Percentiles rank a stretch among this genome's conserved stretches.
Evolutionary conservation across 2,329 filamentous ascomycete genomes (phyloP).

Genomic region (Tolypocladium amazonense): DNA sequence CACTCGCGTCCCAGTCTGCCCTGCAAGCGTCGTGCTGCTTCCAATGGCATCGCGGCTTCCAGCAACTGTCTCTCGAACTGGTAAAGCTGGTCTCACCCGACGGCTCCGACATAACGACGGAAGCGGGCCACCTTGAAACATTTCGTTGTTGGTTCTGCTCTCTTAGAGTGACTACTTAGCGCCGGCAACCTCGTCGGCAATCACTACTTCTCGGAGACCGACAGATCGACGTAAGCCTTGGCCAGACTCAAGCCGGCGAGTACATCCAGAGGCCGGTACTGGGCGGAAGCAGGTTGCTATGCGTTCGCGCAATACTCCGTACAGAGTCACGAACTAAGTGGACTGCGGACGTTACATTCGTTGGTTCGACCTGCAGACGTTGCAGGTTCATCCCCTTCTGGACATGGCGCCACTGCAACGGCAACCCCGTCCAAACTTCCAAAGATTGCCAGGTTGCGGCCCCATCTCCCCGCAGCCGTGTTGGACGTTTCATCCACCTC

Average conservation of each 20-base stretch:
- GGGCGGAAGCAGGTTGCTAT: background rate
- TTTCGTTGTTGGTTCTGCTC: background rate
- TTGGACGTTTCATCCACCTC: background rate
- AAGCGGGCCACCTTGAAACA: background rate
- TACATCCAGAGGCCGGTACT: background rate
- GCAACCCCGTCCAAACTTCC: background rate
- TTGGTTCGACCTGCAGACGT: background rate
- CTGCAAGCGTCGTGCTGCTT: background rate
- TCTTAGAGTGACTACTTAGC: background rate
- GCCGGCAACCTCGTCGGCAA: background rate
- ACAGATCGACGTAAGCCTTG: background rate
- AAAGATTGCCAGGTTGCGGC: background rate
- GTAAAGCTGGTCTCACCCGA: background rate
- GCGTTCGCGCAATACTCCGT: background rate
- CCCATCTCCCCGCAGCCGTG: background rate
- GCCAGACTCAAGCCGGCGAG: background rate
- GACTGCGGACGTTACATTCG: background rate
- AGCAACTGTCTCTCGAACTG: background rate
- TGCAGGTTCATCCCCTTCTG: background rate
- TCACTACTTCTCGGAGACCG: background rate
- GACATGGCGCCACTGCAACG: background rate
- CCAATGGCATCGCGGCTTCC: background rate
- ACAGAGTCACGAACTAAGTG: background rate
- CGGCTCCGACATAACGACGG: background rate
- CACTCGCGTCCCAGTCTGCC: background rate